Percentiles rank a stretch among this genome's conserved stretches.
phyloP scores from a whole-genome alignment of 352 stramenopile genomes.

The Blastocystis hominis region DNA sequence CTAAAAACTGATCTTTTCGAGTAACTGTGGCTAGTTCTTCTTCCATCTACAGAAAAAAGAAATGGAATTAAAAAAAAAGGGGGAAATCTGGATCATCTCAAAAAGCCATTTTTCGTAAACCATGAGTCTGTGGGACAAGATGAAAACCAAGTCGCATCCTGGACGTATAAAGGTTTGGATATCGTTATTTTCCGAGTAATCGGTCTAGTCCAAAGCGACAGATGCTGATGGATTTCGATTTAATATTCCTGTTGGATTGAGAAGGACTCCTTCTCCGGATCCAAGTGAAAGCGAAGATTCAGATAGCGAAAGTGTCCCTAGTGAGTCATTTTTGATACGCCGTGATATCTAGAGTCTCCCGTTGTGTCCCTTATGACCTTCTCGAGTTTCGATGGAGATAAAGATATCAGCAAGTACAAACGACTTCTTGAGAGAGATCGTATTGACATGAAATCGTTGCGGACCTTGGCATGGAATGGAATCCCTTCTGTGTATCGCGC shows the following conservation, averaged over 20 bases:
- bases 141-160: constrained; percentile 57
- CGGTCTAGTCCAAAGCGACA: constrained; percentile 6
- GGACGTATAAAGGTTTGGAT: constrained; percentile 15
- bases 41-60: not conserved
- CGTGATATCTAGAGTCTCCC: not conserved
- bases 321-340: not conserved
- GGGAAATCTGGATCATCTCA: not conserved
- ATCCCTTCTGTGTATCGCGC: constrained; percentile 73
- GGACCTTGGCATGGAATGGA: constrained; percentile 79
- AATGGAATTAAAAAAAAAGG: not conserved
- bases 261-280: not conserved
- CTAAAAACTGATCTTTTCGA: constrained; percentile 36
- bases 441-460: constrained; percentile 78
- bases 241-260: constrained; percentile 48
- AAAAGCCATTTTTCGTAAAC: not conserved
- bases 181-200: not conserved
- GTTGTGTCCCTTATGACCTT: not conserved
- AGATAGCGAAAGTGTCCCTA: not conserved
- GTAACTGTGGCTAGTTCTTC: not conserved
- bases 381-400: not conserved
- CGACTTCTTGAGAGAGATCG: constrained; percentile 65
- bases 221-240: constrained; percentile 50
- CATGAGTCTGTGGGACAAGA: constrained; percentile 56
- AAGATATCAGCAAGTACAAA: constrained; percentile 58
- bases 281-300: not conserved